These are phyloP conservation scores for Teunomyces cretensis DNA, from an alignment of 805 yeast species.

Conservation along the genomic window DNA sequence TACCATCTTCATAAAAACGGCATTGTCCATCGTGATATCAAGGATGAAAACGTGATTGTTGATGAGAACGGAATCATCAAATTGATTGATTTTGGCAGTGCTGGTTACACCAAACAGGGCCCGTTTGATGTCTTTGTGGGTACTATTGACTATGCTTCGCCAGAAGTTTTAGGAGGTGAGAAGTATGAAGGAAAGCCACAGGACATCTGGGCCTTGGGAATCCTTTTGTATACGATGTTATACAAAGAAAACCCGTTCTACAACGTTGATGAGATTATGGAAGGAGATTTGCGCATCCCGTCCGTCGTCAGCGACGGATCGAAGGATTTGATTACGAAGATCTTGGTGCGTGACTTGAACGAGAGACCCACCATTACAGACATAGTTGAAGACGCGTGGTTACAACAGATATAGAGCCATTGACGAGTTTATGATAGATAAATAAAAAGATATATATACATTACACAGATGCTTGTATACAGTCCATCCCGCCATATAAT, in stretches of 20 bases:
- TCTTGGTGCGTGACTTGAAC: constrained; percentile 65
- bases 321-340: constrained; percentile 57
- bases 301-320: constrained; percentile 61
- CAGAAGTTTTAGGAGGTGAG: constrained; percentile 87
- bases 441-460: neutral
- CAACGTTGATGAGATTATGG: constrained; percentile 93
- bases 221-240: constrained; percentile 80
- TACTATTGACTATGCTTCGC: constrained; percentile 96
- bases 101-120: constrained; percentile 86
- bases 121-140: constrained; percentile 98
- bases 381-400: constrained; percentile 72
- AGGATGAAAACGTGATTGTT: constrained; percentile 90
- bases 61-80: constrained; percentile 79
- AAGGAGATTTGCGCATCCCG: constrained; percentile 79
- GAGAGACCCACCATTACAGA: constrained; percentile 74
- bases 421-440: constrained; percentile 4
- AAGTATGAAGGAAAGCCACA: constrained; percentile 92
- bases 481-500: too few species aligned
- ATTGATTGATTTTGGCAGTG: constrained; percentile 92
- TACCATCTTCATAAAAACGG: constrained; percentile 82
- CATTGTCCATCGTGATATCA: constrained; percentile 90
- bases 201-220: constrained; percentile 97
- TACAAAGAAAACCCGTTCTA: constrained; percentile 95
- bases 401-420: constrained; percentile 15
- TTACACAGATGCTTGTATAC: neutral